Conservation (phyloP, 129 eudicot genomes). For the Chrysanthemum seticuspe region DNA sequence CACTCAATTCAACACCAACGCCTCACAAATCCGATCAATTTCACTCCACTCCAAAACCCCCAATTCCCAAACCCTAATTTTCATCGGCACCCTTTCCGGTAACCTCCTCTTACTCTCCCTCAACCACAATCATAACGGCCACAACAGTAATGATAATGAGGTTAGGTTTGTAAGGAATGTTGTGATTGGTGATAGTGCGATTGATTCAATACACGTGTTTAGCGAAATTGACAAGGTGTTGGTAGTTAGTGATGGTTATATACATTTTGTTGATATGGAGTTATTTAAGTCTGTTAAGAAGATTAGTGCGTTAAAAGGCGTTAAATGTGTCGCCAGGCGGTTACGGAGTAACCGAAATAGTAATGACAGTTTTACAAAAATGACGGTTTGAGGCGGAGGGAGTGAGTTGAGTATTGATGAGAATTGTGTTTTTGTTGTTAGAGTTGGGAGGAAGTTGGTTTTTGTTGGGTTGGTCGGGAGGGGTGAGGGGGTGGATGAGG, state of each 20-base stretch:
- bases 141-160: neutral
- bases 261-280: slow-evolving; percentile 53
- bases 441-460: slow-evolving; percentile 65
- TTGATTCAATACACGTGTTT: slow-evolving; percentile 46
- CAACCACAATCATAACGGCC: slow-evolving; percentile 13
- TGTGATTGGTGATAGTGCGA: slow-evolving; percentile 32
- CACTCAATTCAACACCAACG: too few relatives aligned
- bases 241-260: slow-evolving; percentile 52
- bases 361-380: slow-evolving; percentile 18
- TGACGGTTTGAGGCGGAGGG: slow-evolving; percentile 29
- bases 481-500: slow-evolving; percentile 26
- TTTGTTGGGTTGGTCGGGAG: slow-evolving; percentile 57
- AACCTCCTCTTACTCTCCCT: slow-evolving; percentile 50
- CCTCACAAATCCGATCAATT: slow-evolving; percentile 49
- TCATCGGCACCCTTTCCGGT: slow-evolving; percentile 63
- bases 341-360: slow-evolving; percentile 31
- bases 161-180: slow-evolving; percentile 35
- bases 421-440: slow-evolving; percentile 55
- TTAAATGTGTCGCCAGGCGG: slow-evolving; percentile 46
- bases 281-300: slow-evolving; percentile 45
- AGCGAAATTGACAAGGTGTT: slow-evolving; percentile 38
- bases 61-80: slow-evolving; percentile 48
- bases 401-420: slow-evolving; percentile 37
- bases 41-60: slow-evolving; percentile 40
- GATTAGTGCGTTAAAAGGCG: slow-evolving; percentile 47